Evolutionary conservation across 108 stramenopile species (phyloP).

Genomic region (Pseudonitzschia delicatissima): DNA sequence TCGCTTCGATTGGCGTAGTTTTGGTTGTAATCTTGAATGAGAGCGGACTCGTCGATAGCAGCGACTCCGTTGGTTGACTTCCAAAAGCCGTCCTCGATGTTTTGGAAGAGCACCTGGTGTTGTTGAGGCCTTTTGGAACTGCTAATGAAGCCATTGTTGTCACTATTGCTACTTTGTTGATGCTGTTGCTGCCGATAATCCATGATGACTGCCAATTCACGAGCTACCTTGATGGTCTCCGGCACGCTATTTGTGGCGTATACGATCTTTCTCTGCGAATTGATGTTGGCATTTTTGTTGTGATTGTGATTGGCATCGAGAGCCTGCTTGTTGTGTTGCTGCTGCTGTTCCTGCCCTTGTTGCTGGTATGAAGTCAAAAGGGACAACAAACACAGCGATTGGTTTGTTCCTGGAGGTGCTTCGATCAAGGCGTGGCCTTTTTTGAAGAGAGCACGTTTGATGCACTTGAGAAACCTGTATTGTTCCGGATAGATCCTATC

Average conservation of each 20-base stretch:
- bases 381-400: slow-evolving; percentile 68
- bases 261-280: background rate
- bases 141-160: slow-evolving; percentile 23
- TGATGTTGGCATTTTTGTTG: slow-evolving; percentile 93
- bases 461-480: slow-evolving; percentile 88
- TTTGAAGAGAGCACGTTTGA: slow-evolving; percentile 87
- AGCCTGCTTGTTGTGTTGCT: no score
- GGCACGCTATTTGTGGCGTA: slow-evolving; percentile 52
- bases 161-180: slow-evolving; percentile 35
- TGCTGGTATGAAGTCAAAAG: slow-evolving; percentile 91
- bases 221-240: slow-evolving; percentile 92
- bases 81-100: slow-evolving; percentile 17
- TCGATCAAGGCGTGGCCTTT: slow-evolving; percentile 88
- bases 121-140: background rate
- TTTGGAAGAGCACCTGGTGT: background rate
- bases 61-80: background rate
- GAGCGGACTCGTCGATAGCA: background rate
- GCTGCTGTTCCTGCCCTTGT: slow-evolving; percentile 38
- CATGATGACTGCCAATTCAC: slow-evolving; percentile 84
- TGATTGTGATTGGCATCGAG: slow-evolving; percentile 55
- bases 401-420: slow-evolving; percentile 77
- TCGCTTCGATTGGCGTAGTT: background rate
- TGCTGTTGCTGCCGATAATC: slow-evolving; percentile 44
- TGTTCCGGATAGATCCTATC: slow-evolving; percentile 90
- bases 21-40: background rate